Percentiles rank a stretch among this genome's conserved stretches.
phyloP scores from a whole-genome alignment of 306 rosid species.

The Pyrus communis region DNA sequence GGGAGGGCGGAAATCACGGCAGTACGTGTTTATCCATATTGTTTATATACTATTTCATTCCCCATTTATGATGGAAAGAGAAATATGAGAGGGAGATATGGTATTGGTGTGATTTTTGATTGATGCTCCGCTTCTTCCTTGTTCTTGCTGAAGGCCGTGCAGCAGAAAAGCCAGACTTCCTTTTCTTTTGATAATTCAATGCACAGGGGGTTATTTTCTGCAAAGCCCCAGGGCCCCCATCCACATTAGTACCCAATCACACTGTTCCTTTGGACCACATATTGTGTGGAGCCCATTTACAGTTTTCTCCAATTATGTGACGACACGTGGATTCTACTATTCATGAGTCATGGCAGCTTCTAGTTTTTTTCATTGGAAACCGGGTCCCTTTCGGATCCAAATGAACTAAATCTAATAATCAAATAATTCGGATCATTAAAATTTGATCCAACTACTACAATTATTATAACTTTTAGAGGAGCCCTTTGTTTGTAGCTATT shows the following conservation, averaged over 20 bases:
- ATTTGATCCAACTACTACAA: too few species aligned
- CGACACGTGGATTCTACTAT: not conserved
- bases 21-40: not conserved
- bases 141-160: not conserved
- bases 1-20: not conserved
- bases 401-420: too few species aligned
- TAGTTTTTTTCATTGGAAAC: not conserved
- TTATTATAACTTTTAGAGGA: too few species aligned
- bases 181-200: not conserved
- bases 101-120: not conserved
- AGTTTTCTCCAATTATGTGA: not conserved
- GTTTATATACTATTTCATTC: not conserved
- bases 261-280: not conserved
- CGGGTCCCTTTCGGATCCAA: too few species aligned
- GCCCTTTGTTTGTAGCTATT: too few species aligned
- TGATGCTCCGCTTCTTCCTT: not conserved
- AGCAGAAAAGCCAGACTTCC: not conserved
- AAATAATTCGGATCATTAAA: too few species aligned
- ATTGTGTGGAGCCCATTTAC: not conserved
- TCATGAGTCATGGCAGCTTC: not conserved
- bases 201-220: not conserved
- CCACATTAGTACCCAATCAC: constrained; percentile 18
- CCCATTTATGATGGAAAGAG: not conserved
- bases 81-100: not conserved
- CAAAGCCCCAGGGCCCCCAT: not conserved